A percentile compares a stretch with the other conserved stretches of the same genome.
phyloP scores from a whole-genome alignment of 2,329 filamentous ascomycete genomes.

The Venturia aucupariae region DNA sequence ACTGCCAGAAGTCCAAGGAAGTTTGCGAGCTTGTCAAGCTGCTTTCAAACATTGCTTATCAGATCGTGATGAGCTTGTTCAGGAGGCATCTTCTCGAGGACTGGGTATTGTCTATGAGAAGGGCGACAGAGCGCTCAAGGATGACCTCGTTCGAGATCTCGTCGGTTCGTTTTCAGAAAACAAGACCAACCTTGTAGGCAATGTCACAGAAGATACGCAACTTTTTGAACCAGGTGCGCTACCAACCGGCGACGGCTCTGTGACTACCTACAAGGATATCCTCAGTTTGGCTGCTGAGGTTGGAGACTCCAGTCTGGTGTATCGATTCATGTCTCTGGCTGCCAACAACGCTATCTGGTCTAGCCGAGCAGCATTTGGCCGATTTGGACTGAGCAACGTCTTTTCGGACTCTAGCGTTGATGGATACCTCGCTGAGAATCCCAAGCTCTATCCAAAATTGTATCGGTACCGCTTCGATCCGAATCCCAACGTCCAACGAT shows the following conservation, averaged over 20 bases:
- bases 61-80: constrained; percentile 85
- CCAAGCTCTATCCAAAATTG: constrained; percentile 90
- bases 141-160: constrained; percentile 76
- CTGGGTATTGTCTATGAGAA: constrained; percentile 90
- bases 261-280: constrained; percentile 97
- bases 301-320: constrained; percentile 90
- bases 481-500: constrained; percentile 81
- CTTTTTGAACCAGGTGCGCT: constrained; percentile 86
- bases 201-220: constrained; percentile 83
- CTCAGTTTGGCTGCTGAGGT: constrained; percentile 93
- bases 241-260: constrained; percentile 80
- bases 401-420: constrained; percentile 70
- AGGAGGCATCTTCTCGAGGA: constrained; percentile 88
- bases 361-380: constrained; percentile 88
- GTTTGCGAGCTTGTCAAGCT: constrained; percentile 68
- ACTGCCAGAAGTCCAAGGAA: constrained; percentile 60
- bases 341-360: constrained; percentile 96
- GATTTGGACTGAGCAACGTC: constrained; percentile 86
- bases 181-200: constrained; percentile 58
- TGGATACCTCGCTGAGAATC: constrained; percentile 65
- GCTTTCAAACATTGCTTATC: constrained; percentile 82
- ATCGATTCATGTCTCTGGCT: constrained; percentile 96
- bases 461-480: constrained; percentile 94
- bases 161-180: constrained; percentile 75
- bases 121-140: constrained; percentile 70